A percentile compares a stretch with the other conserved stretches of the same genome.
Evolutionary conservation across 768 basidiomycete genomes (phyloP).

Genomic region (Hypholoma sublateritium): DNA sequence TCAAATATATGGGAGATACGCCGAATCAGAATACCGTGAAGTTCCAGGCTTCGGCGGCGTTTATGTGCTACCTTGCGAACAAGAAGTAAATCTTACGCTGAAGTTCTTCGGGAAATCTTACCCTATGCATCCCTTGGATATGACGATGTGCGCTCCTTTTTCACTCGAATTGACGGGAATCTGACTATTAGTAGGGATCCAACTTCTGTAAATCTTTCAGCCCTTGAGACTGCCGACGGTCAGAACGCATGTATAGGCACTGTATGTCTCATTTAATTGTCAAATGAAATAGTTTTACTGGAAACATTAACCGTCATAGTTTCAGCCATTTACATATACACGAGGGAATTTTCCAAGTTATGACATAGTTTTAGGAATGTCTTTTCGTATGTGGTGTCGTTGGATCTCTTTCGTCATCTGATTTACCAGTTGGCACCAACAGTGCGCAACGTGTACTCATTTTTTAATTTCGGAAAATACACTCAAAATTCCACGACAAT

Average conservation of each 20-base stretch:
- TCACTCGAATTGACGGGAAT: background rate
- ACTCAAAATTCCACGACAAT: conserved; percentile 39
- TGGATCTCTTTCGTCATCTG: background rate
- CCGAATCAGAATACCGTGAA: conserved; percentile 49
- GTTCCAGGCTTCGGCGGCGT: conserved; percentile 39
- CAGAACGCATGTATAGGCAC: conserved; percentile 38
- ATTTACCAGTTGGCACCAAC: background rate
- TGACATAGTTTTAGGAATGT: conserved; percentile 74
- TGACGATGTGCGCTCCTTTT: conserved; percentile 42
- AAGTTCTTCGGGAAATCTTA: conserved; percentile 54
- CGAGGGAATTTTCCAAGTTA: conserved; percentile 40
- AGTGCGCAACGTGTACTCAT: conserved; percentile 68
- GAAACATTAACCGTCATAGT: conserved; percentile 46
- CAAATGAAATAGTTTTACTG: background rate
- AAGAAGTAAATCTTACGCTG: conserved; percentile 66
- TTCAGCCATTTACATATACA: conserved; percentile 64
- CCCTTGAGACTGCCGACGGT: conserved; percentile 30
- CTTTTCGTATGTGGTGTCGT: conserved; percentile 50
- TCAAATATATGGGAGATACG: conserved; percentile 58
- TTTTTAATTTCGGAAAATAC: conserved; percentile 68
- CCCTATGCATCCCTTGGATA: conserved; percentile 69
- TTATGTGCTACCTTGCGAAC: conserved; percentile 65
- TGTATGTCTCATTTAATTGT: conserved; percentile 23
- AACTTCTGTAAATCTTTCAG: conserved; percentile 27
- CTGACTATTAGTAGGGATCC: conserved; percentile 26